These are phyloP conservation scores for Cyclotella choctawhatcheeana DNA, from an alignment of 108 stramenopile genomes.

Conservation along the genomic window DNA sequence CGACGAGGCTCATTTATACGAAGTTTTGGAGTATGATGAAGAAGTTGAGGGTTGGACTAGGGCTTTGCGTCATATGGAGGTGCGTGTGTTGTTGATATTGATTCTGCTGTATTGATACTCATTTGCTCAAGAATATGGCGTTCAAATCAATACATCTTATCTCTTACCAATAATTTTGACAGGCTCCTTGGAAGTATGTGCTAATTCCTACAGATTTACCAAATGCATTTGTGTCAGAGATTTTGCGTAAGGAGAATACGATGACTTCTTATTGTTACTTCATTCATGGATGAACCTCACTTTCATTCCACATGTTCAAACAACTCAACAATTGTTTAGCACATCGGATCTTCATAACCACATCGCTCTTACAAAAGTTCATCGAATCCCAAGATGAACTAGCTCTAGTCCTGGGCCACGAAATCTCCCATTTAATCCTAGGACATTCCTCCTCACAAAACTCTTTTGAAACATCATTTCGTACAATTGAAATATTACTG, in stretches of 20 bases:
- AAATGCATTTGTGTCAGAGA: slow-evolving; percentile 90
- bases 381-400: slow-evolving; percentile 81
- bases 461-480: slow-evolving; percentile 63
- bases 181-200: slow-evolving; percentile 56
- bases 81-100: slow-evolving; percentile 6
- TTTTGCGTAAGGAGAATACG: slow-evolving; percentile 45
- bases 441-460: slow-evolving; percentile 74
- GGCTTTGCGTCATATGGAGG: slow-evolving; percentile 48
- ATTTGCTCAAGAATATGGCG: too few relatives aligned
- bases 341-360: slow-evolving; percentile 84
- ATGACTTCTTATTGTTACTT: neutral
- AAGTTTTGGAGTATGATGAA: slow-evolving; percentile 31
- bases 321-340: too few relatives aligned
- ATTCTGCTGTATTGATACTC: neutral
- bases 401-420: slow-evolving; percentile 84
- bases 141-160: too few relatives aligned
- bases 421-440: slow-evolving; percentile 75
- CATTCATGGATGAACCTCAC: too few relatives aligned
- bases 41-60: slow-evolving; percentile 46
- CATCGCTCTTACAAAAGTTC: slow-evolving; percentile 67
- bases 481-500: slow-evolving; percentile 78
- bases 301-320: too few relatives aligned
- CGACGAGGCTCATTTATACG: slow-evolving; percentile 34
- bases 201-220: slow-evolving; percentile 64
- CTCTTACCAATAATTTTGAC: too few relatives aligned